Percentiles rank a stretch among this genome's conserved stretches.
Conservation (phyloP, 169 alveolate species). For the Plasmodium berghei region DNA sequence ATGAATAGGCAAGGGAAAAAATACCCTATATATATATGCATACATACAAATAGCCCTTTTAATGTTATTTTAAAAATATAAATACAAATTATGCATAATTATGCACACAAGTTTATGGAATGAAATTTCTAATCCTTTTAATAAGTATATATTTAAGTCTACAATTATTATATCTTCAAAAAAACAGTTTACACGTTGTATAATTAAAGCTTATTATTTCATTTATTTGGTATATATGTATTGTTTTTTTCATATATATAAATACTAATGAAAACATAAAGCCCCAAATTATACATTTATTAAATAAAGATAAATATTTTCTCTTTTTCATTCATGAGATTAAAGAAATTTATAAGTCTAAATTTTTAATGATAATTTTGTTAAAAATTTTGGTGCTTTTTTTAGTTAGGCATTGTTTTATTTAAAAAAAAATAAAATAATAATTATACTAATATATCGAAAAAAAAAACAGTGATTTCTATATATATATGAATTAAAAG, state of each 20-base stretch:
- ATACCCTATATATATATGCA: background rate
- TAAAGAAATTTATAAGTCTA: background rate
- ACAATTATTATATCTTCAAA: slow-evolving; percentile 9
- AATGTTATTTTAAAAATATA: background rate
- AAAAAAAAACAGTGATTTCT: slow-evolving; percentile 1
- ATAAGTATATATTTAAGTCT: slow-evolving; percentile 18
- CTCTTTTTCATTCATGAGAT: background rate
- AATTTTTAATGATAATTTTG: background rate
- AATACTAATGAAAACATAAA: background rate
- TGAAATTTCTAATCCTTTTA: background rate
- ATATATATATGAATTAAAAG: background rate
- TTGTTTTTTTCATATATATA: background rate
- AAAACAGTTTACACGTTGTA: slow-evolving; percentile 33
- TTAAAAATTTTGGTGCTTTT: slow-evolving; percentile 1
- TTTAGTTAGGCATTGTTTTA: background rate
- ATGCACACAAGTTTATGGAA: slow-evolving; percentile 27
- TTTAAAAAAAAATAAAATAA: slow-evolving; percentile 20
- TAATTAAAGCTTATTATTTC: background rate
- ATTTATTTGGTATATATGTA: background rate
- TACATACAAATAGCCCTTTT: background rate
- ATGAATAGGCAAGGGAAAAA: background rate
- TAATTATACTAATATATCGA: background rate
- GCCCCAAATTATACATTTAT: background rate
- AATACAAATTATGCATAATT: slow-evolving; percentile 52
- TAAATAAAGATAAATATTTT: slow-evolving; percentile 7